Base-by-base conservation (phyloP, 176 grass and related monocot species). In the Elaeis guineensis region DNA sequence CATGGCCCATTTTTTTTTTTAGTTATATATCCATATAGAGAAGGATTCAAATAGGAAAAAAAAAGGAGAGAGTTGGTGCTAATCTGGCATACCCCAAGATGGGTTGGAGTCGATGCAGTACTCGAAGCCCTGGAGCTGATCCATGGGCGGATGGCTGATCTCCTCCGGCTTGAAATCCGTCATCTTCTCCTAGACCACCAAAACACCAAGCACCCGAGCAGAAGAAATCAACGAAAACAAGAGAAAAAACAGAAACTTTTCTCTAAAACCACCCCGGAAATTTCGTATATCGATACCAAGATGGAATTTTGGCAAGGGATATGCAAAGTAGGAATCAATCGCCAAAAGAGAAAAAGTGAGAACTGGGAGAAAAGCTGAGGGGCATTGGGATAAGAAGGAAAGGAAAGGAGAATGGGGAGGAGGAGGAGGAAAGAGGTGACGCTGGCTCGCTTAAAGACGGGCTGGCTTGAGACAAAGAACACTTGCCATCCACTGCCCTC, bases 41-140 rank as follows among this genome's bases (percentile, higher is more conserved):
- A 44, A 44, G 35, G 14, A 44, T 44, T 44, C 35, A 44, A 44
- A 44, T 44, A 44, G 6, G 2, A 44, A 39, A 39, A 39, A 12
- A 39, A 39, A 12, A 39, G 1, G 2, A 1, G 1, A 35, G 8
- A 44, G 35, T 14, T 14, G 35, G 11, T 44, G 35, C 9, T 44
- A 59, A 59, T 59, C 12, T 29, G 8, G 49, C 61, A 17, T 35
- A 63, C 61, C 61, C 61, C 61, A 63, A 21, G 61, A 16, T 16
- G 61, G 61, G 18, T 63, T 63, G 61, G 61, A 63, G 35, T 63
- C 61, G 19, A 63, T 63, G 61, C 61, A 63, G 32, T 63, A 63
- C 61, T 63, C 61, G 19, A 63, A 49, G 17, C 61, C 61, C 61
- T 63, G 61, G 3, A 63, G 61, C 61, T 63, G 61, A 50, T 63